Percentiles rank a stretch among this genome's conserved stretches.
These are phyloP conservation scores for Coemansia sp. DNA, from an alignment of 192 early-diverging fungal genomes.

Conservation along the genomic window DNA sequence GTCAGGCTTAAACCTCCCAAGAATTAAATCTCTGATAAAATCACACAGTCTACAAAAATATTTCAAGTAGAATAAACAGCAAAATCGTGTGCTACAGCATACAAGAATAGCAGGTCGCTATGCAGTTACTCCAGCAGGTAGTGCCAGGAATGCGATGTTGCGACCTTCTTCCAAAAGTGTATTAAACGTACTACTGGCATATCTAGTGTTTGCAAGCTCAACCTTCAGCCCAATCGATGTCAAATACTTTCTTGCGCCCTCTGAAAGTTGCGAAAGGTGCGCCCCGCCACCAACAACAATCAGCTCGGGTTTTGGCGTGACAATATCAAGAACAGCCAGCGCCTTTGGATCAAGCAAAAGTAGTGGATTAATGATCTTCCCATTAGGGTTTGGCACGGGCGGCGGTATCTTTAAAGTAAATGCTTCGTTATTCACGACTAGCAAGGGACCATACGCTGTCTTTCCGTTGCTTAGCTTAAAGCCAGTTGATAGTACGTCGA, in stretches of 20 bases:
- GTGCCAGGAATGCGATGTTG: conserved; percentile 37
- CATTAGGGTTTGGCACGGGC: conserved; percentile 16
- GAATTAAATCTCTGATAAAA: neutral
- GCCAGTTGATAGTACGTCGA: conserved; percentile 36
- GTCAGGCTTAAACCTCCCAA: neutral
- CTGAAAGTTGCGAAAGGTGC: conserved; percentile 21
- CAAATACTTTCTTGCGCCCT: conserved; percentile 29
- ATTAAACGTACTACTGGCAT: conserved; percentile 46
- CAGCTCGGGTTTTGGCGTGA: conserved; percentile 49
- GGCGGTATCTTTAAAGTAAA: conserved; percentile 49
- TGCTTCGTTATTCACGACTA: conserved; percentile 53
- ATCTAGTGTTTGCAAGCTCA: conserved; percentile 39
- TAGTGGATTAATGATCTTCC: conserved; percentile 31
- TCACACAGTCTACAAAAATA: neutral
- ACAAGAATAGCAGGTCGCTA: conserved; percentile 3
- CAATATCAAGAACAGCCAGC: conserved; percentile 28
- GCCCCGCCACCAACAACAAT: conserved; percentile 51
- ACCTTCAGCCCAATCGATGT: conserved; percentile 44
- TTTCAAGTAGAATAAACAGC: neutral
- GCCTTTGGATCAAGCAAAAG: conserved; percentile 24
- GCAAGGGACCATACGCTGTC: conserved; percentile 35
- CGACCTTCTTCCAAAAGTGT: conserved; percentile 46
- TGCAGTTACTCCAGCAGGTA: conserved; percentile 36
- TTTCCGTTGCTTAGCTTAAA: conserved; percentile 39
- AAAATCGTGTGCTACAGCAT: neutral